Evolutionary conservation across 1,284 basidiomycete genomes (phyloP).

Genomic region (Pseudozyma flocculosa): DNA sequence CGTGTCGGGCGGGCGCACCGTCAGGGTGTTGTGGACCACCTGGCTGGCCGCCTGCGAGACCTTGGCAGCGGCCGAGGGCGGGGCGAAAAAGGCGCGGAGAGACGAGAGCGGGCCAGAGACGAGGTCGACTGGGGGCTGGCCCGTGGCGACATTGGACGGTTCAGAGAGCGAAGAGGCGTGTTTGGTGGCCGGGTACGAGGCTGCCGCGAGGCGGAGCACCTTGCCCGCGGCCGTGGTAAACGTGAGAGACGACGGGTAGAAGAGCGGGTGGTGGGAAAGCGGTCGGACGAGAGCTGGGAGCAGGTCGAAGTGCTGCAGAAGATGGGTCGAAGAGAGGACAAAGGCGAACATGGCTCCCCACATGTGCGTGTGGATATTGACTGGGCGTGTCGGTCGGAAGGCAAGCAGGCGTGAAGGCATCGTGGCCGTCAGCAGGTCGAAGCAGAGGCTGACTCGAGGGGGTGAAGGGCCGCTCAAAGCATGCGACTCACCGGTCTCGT

Average conservation of each 20-base stretch:
- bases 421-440: too few relatives aligned
- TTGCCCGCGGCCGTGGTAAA: constrained; percentile 32
- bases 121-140: neutral
- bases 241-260: constrained; percentile 33
- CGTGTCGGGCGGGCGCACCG: constrained; percentile 62
- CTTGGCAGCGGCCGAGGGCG: constrained; percentile 5
- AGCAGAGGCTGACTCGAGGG: neutral
- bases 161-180: neutral
- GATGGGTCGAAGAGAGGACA: constrained; percentile 60
- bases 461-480: neutral
- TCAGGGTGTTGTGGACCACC: constrained; percentile 8
- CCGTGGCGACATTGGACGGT: neutral
- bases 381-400: constrained; percentile 62
- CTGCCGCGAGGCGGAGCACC: constrained; percentile 30
- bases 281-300: constrained; percentile 34
- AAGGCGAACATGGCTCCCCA: constrained; percentile 72
- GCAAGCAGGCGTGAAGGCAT: neutral
- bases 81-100: constrained; percentile 4
- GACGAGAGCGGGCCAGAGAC: neutral
- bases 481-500: constrained; percentile 47
- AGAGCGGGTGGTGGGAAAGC: constrained; percentile 42
- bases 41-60: neutral
- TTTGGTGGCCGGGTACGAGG: constrained; percentile 18
- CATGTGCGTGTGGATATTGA: constrained; percentile 87
- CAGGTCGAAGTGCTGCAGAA: constrained; percentile 27